Conservation (phyloP, 305 asterid species). For the Fraxinus ornus region DNA sequence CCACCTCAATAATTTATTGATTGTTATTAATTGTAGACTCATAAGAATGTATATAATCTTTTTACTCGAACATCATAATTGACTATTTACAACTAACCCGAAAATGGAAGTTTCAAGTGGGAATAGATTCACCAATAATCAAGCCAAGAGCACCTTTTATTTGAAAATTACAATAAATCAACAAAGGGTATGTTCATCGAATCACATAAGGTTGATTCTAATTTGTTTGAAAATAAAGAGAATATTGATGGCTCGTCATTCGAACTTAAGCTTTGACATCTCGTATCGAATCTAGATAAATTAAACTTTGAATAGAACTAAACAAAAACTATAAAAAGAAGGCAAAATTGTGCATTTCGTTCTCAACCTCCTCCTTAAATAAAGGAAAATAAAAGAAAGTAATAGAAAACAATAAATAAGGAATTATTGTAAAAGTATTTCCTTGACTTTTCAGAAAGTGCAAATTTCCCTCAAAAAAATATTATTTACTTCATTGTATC, state of each 20-base stretch:
- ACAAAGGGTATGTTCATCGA: background rate
- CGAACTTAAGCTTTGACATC: background rate
- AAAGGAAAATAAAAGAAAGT: too few species aligned
- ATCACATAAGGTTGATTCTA: background rate
- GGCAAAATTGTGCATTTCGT: too few species aligned
- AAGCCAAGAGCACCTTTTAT: too few species aligned
- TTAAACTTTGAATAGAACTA: too few species aligned
- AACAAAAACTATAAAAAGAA: too few species aligned
- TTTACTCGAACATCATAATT: background rate
- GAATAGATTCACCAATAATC: background rate
- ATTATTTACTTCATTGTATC: background rate
- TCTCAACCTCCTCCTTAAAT: too few species aligned
- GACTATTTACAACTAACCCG: constrained; percentile 7
- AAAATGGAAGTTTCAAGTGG: background rate
- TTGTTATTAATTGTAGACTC: too few species aligned
- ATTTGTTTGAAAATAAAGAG: background rate
- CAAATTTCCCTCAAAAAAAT: too few species aligned
- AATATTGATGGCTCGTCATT: background rate
- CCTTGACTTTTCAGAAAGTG: background rate
- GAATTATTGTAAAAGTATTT: too few species aligned
- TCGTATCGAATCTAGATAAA: background rate
- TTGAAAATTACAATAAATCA: too few species aligned
- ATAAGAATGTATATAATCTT: too few species aligned
- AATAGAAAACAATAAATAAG: too few species aligned
- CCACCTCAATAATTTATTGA: background rate